Percentiles rank a stretch among this genome's conserved stretches.
Conservation (phyloP, 2,329 filamentous ascomycete genomes). For the Zasmidium cellare region DNA sequence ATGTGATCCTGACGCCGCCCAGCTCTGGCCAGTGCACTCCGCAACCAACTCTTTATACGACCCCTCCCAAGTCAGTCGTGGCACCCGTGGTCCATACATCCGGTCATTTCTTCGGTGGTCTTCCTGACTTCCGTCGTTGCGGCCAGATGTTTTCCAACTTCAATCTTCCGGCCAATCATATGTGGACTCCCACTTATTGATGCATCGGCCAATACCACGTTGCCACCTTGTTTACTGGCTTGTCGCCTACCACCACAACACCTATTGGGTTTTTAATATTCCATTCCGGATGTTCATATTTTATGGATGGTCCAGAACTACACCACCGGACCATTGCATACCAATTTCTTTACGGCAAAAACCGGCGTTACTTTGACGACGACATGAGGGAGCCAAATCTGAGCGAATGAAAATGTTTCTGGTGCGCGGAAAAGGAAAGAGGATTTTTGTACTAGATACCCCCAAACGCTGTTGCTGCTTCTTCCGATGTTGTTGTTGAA, state of each 20-base stretch:
- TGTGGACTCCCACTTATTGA: conserved; percentile 24
- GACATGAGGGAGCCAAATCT: conserved; percentile 12
- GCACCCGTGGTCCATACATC: conserved; percentile 14
- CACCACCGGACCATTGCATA: not conserved
- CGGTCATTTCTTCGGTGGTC: conserved; percentile 21
- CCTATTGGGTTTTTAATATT: conserved; percentile 3
- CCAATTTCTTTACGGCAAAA: too few relatives aligned
- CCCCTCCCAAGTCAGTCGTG: conserved; percentile 22
- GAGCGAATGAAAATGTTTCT: conserved; percentile 11
- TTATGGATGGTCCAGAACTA: not conserved
- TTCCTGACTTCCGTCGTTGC: conserved; percentile 24
- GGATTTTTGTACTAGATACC: conserved; percentile 26
- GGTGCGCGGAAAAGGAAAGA: conserved; percentile 9
- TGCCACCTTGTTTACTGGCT: conserved; percentile 3
- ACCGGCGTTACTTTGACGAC: conserved; percentile 4
- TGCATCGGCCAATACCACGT: not conserved
- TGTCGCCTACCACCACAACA: not conserved
- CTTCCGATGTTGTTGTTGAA: conserved; percentile 6
- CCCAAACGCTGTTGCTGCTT: conserved; percentile 6
- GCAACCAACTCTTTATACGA: conserved; percentile 29
- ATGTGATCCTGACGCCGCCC: conserved; percentile 24
- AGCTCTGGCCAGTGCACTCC: conserved; percentile 29
- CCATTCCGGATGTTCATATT: conserved; percentile 16
- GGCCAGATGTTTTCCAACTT: conserved; percentile 29
- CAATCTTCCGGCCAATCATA: conserved; percentile 22